phyloP scores from a whole-genome alignment of 2,329 filamentous ascomycete genomes.

The Furcasterigmium sp. region DNA sequence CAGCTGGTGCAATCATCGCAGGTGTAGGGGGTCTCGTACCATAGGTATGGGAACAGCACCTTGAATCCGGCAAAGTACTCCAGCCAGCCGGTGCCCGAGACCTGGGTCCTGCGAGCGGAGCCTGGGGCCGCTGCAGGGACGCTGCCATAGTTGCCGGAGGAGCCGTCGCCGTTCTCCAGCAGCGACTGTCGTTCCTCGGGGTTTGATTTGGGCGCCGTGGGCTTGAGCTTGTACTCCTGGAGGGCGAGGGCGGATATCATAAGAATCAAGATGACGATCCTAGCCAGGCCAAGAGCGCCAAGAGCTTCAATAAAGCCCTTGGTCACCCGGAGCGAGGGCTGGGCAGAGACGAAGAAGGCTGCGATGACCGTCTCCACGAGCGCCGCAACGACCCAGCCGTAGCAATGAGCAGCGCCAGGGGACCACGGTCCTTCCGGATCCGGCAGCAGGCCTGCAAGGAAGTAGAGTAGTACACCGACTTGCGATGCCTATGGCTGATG shows the following conservation, averaged over 20 bases:
- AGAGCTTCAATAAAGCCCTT: conserved; percentile 21
- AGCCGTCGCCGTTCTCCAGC: conserved; percentile 30
- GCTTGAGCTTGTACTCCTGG: conserved; percentile 24
- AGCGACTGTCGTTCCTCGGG: conserved; percentile 31
- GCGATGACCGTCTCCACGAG: conserved; percentile 30
- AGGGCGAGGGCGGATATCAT: conserved; percentile 25
- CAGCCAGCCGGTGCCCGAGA: conserved; percentile 33
- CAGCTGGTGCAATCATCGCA: too few relatives aligned
- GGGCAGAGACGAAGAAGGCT: conserved; percentile 23
- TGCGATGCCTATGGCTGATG: conserved; percentile 25
- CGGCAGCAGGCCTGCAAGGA: conserved; percentile 33
- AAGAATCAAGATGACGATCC: conserved; percentile 24
- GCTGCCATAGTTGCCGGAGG: conserved; percentile 21
- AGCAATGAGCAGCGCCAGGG: conserved; percentile 27
- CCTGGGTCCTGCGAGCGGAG: conserved; percentile 20
- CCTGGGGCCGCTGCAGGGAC: conserved; percentile 9
- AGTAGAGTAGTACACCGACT: conserved; percentile 34
- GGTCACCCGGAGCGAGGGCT: conserved; percentile 21
- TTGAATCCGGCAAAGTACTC: conserved; percentile 40
- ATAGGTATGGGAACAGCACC: conserved; percentile 39
- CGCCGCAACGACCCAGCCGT: conserved; percentile 28
- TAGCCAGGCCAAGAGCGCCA: conserved; percentile 22
- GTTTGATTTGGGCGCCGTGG: conserved; percentile 18
- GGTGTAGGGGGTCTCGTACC: conserved; percentile 18
- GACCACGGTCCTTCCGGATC: conserved; percentile 39